Evolutionary conservation across 2,329 filamentous ascomycete genomes (phyloP).

Genomic region (Myriosclerotinia duriaeana): DNA sequence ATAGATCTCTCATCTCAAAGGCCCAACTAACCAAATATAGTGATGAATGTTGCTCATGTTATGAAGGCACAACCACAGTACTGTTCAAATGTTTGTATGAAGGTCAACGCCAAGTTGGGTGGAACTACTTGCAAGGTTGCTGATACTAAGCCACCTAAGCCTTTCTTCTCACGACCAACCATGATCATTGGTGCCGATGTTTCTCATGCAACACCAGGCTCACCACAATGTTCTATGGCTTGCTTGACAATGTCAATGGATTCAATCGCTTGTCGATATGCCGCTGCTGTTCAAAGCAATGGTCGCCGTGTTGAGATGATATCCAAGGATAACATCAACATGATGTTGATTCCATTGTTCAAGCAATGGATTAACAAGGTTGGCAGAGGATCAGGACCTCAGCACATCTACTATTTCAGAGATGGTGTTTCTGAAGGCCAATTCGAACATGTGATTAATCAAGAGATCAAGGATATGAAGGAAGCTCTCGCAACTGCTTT

Average conservation of each 20-base stretch:
- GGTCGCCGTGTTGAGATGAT: slow-evolving; percentile 81
- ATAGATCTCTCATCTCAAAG: background rate
- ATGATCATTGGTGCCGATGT: slow-evolving; percentile 88
- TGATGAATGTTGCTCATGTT: slow-evolving; percentile 71
- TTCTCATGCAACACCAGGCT: slow-evolving; percentile 75
- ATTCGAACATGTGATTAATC: slow-evolving; percentile 73
- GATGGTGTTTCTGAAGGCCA: slow-evolving; percentile 90
- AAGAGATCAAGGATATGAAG: slow-evolving; percentile 75
- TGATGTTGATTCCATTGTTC: slow-evolving; percentile 64
- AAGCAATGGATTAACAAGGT: slow-evolving; percentile 61
- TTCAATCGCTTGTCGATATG: slow-evolving; percentile 68
- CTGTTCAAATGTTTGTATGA: slow-evolving; percentile 92
- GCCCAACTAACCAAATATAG: slow-evolving; percentile 39
- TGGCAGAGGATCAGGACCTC: slow-evolving; percentile 55
- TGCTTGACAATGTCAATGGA: slow-evolving; percentile 85
- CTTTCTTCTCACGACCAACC: slow-evolving; percentile 56
- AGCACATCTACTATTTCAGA: slow-evolving; percentile 86
- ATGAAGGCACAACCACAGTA: slow-evolving; percentile 74
- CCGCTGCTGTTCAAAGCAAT: slow-evolving; percentile 78
- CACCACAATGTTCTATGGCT: slow-evolving; percentile 70
- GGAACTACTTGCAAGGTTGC: slow-evolving; percentile 62
- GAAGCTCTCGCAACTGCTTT: slow-evolving; percentile 49
- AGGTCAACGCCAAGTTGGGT: slow-evolving; percentile 93
- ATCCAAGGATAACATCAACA: slow-evolving; percentile 61
- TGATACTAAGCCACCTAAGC: slow-evolving; percentile 27